These are phyloP conservation scores for Yamadazyma scolyti DNA, from an alignment of 805 yeast genomes.

Conservation along the genomic window DNA sequence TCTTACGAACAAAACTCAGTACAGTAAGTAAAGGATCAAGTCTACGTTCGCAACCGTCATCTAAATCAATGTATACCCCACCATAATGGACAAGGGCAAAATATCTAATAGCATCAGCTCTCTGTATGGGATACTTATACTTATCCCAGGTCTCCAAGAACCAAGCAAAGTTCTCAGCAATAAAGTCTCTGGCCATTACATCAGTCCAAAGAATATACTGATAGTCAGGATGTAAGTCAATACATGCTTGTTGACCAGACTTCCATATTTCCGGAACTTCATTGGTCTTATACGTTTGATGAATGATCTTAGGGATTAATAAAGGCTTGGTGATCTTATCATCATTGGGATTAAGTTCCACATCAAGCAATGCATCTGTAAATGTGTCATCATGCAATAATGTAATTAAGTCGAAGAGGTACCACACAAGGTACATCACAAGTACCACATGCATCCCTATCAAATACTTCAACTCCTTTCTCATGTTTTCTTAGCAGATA, in stretches of 20 bases:
- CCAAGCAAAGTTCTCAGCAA: constrained; percentile 81
- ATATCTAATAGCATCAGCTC: constrained; percentile 90
- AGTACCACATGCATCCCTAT: constrained; percentile 57
- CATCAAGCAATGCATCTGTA: constrained; percentile 57
- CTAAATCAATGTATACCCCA: constrained; percentile 86
- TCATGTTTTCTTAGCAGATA: constrained; percentile 51
- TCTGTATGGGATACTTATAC: constrained; percentile 76
- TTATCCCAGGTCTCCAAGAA: constrained; percentile 73
- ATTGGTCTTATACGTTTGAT: constrained; percentile 83
- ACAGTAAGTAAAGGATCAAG: constrained; percentile 78
- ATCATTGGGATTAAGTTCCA: constrained; percentile 56
- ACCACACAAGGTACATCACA: constrained; percentile 52
- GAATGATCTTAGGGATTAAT: constrained; percentile 84
- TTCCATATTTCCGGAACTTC: constrained; percentile 81
- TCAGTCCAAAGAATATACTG: constrained; percentile 91
- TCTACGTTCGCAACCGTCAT: constrained; percentile 78
- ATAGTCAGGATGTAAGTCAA: constrained; percentile 81
- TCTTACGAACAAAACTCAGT: constrained; percentile 84
- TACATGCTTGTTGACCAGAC: constrained; percentile 71
- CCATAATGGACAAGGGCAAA: constrained; percentile 81
- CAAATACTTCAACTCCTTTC: constrained; percentile 60
- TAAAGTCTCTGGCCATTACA: constrained; percentile 73
- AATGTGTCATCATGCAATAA: constrained; percentile 70
- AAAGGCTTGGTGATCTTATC: constrained; percentile 44
- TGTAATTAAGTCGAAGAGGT: constrained; percentile 68